Base-by-base conservation (phyloP, 2,329 filamentous ascomycete genomes). In the Pyrenochaeta sp. region DNA sequence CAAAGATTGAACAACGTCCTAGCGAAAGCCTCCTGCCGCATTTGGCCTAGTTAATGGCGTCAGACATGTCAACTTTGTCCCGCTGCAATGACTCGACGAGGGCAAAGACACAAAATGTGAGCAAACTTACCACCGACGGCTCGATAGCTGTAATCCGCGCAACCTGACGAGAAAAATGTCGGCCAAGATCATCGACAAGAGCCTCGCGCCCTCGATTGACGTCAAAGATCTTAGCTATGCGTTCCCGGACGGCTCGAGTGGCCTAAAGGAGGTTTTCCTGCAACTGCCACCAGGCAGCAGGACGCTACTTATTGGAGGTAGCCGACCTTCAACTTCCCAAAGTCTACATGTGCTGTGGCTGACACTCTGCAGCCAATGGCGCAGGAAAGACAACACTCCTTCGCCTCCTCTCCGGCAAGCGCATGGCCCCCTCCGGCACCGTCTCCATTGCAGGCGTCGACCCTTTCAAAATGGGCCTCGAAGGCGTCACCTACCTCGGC, bases 341-440 rank as follows among this genome's bases (percentile, higher is more conserved):
- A 27, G 23, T 9, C 4, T 9, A 9, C 23, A 9, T 4, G 23
- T 9, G 12, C 15, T 50, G 3, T 12, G 20, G 64, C 68, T 72
- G 63, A 64, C 54, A 23, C 15, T 21, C 27, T 61, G 62, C 63
- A 87, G 86, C 95, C 74, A 99, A 99, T 77, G 95, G 95, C 60
- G 94, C 95, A 17, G 95, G 95, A 63, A 99, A 99, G 80, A 98
- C 95, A 7, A 99, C 95, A 0, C 88, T 99, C 51, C 88, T 99
- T 41, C 93, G 93, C 55, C 90, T 99, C 39, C 87, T 99, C 55
- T 92, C 93, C 15, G 95, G 95, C 72, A 98, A 98, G 81, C 92
- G 93, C 51, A 90, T 99, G 68, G 90, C 94, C 1, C 94, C 95
- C 0, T 79, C 81, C 47, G 81, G 84, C 71, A 87, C 88, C 61